Evolutionary conservation across 2,329 filamentous ascomycete genomes (phyloP).

Genomic region (Microsporum ferrugineum): DNA sequence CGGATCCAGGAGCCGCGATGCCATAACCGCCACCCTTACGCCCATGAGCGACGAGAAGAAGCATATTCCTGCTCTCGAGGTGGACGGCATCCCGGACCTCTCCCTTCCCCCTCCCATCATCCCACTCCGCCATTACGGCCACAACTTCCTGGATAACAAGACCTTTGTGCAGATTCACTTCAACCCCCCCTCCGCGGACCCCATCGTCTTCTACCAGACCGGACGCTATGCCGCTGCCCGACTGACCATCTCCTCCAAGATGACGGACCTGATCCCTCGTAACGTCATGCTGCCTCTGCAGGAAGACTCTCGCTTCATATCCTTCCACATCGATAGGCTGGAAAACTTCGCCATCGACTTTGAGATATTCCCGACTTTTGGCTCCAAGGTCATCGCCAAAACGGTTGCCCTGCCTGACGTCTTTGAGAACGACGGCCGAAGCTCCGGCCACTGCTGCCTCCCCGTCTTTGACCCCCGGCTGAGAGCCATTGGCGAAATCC

Average conservation of each 20-base stretch:
- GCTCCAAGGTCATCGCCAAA: constrained; percentile 93
- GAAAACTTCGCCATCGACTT: constrained; percentile 92
- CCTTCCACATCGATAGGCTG: constrained; percentile 90
- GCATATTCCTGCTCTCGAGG: constrained; percentile 44
- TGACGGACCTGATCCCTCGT: constrained; percentile 88
- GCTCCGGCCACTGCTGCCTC: constrained; percentile 67
- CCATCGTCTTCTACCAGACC: constrained; percentile 91
- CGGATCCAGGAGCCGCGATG: constrained; percentile 23
- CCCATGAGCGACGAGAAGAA: constrained; percentile 3
- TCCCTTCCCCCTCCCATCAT: constrained; percentile 93
- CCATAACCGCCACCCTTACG: constrained; percentile 9
- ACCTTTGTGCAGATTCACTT: constrained; percentile 91
- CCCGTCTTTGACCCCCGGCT: constrained; percentile 88
- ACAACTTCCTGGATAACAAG: constrained; percentile 97
- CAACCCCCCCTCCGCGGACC: constrained; percentile 45
- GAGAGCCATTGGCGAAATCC: constrained; percentile 83
- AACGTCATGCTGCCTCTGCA: constrained; percentile 93
- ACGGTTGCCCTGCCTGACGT: constrained; percentile 81
- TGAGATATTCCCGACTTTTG: constrained; percentile 94
- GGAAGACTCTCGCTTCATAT: constrained; percentile 85
- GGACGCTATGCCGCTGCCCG: constrained; percentile 92
- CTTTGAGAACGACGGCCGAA: constrained; percentile 64
- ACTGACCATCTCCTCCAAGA: constrained; percentile 90
- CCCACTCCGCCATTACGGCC: constrained; percentile 82
- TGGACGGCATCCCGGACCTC: constrained; percentile 79